Conservation (phyloP, 106 monocot species). For the Gastrodia elata region DNA sequence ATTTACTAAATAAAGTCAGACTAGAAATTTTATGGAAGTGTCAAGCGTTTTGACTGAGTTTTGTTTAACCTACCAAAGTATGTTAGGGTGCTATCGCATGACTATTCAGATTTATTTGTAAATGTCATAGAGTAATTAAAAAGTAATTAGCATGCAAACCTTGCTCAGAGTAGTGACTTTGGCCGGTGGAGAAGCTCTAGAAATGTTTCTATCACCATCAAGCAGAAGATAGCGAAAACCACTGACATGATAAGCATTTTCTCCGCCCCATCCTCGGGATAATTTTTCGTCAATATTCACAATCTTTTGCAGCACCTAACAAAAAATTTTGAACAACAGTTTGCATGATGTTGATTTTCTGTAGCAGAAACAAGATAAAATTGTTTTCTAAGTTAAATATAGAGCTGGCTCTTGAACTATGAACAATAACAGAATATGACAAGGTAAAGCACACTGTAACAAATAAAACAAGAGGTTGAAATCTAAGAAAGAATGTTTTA, state of each 20-base stretch:
- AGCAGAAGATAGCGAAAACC: constrained; percentile 87
- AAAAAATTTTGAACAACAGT: not conserved
- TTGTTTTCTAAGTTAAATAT: not conserved
- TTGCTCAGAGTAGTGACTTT: constrained; percentile 89
- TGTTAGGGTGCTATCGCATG: not conserved
- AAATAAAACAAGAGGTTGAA: not conserved
- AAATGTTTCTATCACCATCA: constrained; percentile 59
- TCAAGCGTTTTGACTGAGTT: not conserved
- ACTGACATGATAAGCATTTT: constrained; percentile 95
- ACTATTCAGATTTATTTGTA: not conserved
- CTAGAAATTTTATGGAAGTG: not conserved
- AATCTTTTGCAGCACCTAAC: constrained; percentile 77
- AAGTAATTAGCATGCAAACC: constrained; percentile 27
- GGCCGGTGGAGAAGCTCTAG: constrained; percentile 80
- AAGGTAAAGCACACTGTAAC: not conserved
- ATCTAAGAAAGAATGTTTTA: not conserved
- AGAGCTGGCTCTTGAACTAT: not conserved
- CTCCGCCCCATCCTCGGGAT: constrained; percentile 87
- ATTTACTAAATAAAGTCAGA: not conserved
- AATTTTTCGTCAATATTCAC: constrained; percentile 65
- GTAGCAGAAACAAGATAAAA: not conserved
- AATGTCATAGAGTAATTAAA: not conserved
- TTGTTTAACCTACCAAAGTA: not conserved
- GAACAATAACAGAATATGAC: not conserved
- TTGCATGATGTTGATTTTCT: not conserved